These are phyloP conservation scores for Cutaneotrichosporon sp. DNA, from an alignment of 1,284 basidiomycete species.

Conservation along the genomic window DNA sequence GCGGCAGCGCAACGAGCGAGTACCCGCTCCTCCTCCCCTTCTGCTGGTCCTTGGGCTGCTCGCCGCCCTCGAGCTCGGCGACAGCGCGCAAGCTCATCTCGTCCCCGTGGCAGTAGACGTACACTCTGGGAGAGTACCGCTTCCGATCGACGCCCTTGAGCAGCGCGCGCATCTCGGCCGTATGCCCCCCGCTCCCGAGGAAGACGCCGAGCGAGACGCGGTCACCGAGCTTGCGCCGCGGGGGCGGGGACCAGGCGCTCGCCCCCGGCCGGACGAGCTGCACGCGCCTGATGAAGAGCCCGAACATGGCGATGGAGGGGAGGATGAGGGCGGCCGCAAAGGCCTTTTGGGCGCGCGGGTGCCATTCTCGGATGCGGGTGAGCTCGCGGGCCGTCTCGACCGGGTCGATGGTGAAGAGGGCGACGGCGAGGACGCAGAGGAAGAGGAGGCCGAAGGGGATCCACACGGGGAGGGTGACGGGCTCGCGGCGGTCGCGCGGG, in stretches of 20 bases:
- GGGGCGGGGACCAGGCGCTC: neutral
- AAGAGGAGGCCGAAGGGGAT: neutral
- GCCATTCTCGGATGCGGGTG: neutral
- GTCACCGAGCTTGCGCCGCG: slow-evolving; percentile 50
- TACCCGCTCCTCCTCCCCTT: slow-evolving; percentile 18
- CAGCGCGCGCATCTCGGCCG: slow-evolving; percentile 79
- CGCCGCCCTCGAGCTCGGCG: slow-evolving; percentile 62
- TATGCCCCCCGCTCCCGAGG: slow-evolving; percentile 84
- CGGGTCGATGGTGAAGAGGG: neutral
- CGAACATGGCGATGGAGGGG: neutral
- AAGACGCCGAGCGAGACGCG: slow-evolving; percentile 58
- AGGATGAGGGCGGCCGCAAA: neutral
- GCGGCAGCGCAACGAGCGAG: slow-evolving; percentile 67
- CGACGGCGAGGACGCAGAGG: neutral
- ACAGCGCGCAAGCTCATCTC: slow-evolving; percentile 55
- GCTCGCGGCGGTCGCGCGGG: neutral
- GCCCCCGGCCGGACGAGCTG: neutral
- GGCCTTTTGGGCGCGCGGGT: neutral
- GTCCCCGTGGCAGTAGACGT: slow-evolving; percentile 83
- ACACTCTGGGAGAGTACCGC: slow-evolving; percentile 75
- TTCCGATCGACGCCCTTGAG: slow-evolving; percentile 73
- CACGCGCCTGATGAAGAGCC: neutral
- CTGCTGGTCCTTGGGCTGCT: slow-evolving; percentile 21
- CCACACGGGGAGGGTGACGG: neutral
- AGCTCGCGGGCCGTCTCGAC: neutral